Percentiles rank a stretch among this genome's conserved stretches.
Conservation (phyloP, 2,329 filamentous ascomycete species). For the Pseudogymnoascus sp. region DNA sequence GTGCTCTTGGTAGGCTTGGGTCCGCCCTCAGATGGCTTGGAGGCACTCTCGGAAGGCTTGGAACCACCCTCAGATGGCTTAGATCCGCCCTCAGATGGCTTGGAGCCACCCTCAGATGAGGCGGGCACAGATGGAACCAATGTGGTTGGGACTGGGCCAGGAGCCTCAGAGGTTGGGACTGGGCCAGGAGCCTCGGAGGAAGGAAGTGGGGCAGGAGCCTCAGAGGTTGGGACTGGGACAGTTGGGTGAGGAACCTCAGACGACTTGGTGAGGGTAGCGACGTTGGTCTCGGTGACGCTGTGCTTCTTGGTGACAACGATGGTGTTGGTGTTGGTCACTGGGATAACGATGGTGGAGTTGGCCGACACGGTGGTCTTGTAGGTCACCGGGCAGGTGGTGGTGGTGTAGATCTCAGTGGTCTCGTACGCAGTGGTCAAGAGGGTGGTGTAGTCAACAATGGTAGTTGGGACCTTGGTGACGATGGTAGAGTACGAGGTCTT, state of each 20-base stretch:
- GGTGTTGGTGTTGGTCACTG: slow-evolving; percentile 37
- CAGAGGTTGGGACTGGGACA: too few species aligned
- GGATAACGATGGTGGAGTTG: slow-evolving; percentile 35
- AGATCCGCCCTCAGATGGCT: slow-evolving; percentile 21
- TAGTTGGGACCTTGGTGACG: slow-evolving; percentile 21
- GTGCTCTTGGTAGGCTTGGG: background rate
- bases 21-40: slow-evolving; percentile 9
- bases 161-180: too few species aligned
- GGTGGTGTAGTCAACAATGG: slow-evolving; percentile 30
- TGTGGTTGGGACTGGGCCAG: slow-evolving; percentile 20
- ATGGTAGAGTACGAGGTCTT: slow-evolving; percentile 11
- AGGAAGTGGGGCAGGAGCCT: too few species aligned
- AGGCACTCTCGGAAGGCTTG: slow-evolving; percentile 12
- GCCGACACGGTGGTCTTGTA: slow-evolving; percentile 36
- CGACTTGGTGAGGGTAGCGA: slow-evolving; percentile 20
- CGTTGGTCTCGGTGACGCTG: slow-evolving; percentile 9
- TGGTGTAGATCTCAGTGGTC: slow-evolving; percentile 32
- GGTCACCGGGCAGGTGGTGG: slow-evolving; percentile 34
- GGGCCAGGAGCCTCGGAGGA: too few species aligned
- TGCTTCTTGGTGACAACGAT: slow-evolving; percentile 34
- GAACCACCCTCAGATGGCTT: slow-evolving; percentile 9
- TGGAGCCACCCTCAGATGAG: slow-evolving; percentile 18
- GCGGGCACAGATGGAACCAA: slow-evolving; percentile 18
- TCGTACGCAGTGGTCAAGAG: slow-evolving; percentile 28
- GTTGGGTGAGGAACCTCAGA: too few species aligned